Base-by-base conservation (phyloP, 768 basidiomycete genomes). In the Lentinula lateritia region DNA sequence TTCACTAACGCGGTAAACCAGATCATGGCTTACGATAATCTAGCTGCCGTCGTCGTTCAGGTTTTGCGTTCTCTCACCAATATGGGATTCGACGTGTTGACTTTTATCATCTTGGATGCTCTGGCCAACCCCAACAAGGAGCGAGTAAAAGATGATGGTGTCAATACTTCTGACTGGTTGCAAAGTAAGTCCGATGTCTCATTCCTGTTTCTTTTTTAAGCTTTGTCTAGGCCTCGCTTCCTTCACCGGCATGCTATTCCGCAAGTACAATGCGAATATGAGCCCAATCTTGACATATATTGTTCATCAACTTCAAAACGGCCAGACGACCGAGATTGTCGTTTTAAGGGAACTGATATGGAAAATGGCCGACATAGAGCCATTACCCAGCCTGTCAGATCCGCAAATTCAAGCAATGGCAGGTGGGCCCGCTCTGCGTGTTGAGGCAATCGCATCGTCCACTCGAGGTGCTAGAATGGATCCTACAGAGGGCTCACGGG, bases 331-430 rank as follows among this genome's bases (percentile, higher is more conserved):
- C 10, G 95, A 98, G 68, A 87, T 98, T 48, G 83, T 95, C 20
- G 91, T 98, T 23, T 79, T 99, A n/a, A 85, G 90, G 36, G 94
- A 96, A 68, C 76, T 99, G 55, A 93, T 98, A 55, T 90, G 87
- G 83, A 92, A 93, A 71, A 96, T 98, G 93, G 90, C 94, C 5
- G 94, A 92, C 3, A 92, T 97, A 62, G 90, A 96, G 68, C 93
- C 94, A 3, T 77, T 97, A 55, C 92, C 93, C 0, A 94, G 88
- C 71, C 76, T 98, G 41, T 92, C 94, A 0, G 93, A 97, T 63
- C 80, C 87, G 0, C 95, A 98, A 72, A 86, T 98, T 56, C 72
- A 81, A 43, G 93, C 93, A 5, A 95, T 97, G 87, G 92, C 91
- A 6, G 93, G 95, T 50, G 97, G 97, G 4, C 87, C 91, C 3